Conservation (phyloP, 2,329 filamentous ascomycete species). For the Penicillium sp. region DNA sequence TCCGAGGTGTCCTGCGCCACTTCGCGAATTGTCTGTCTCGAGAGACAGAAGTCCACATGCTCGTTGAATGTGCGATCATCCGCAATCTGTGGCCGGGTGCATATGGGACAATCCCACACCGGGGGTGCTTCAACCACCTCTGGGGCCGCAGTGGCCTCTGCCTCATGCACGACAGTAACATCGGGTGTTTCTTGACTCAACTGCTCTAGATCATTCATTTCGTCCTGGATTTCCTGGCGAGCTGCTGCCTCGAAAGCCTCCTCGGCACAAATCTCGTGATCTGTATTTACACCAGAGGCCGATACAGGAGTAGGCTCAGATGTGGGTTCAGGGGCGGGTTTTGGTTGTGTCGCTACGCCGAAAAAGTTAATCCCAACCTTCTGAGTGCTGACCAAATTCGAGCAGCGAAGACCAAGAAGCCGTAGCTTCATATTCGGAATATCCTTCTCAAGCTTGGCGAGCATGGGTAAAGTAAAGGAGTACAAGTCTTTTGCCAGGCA, state of each 20-base stretch:
- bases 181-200: constrained; percentile 57
- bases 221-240: constrained; percentile 59
- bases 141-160: constrained; percentile 23
- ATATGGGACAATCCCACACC: constrained; percentile 87
- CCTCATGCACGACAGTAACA: constrained; percentile 3
- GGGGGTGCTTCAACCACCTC: constrained; percentile 40
- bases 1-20: constrained; percentile 60
- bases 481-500: constrained; percentile 78
- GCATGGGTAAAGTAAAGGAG: constrained; percentile 75
- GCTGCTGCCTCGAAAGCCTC: constrained; percentile 64
- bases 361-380: constrained; percentile 82
- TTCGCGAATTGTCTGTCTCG: constrained; percentile 80
- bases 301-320: constrained; percentile 13
- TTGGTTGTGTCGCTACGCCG: constrained; percentile 46
- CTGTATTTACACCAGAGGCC: constrained; percentile 26
- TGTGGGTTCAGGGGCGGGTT: constrained; percentile 16
- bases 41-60: constrained; percentile 91
- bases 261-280: constrained; percentile 70
- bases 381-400: constrained; percentile 81
- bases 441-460: constrained; percentile 80
- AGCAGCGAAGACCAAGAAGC: constrained; percentile 85
- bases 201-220: constrained; percentile 61
- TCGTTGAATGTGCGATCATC: constrained; percentile 80
- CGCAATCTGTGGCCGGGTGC: constrained; percentile 69
- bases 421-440: constrained; percentile 75